Percentiles rank a stretch among this genome's conserved stretches.
phyloP scores from a whole-genome alignment of 1,139 yeast genomes.

The Schizosaccharomyces versatilis region DNA sequence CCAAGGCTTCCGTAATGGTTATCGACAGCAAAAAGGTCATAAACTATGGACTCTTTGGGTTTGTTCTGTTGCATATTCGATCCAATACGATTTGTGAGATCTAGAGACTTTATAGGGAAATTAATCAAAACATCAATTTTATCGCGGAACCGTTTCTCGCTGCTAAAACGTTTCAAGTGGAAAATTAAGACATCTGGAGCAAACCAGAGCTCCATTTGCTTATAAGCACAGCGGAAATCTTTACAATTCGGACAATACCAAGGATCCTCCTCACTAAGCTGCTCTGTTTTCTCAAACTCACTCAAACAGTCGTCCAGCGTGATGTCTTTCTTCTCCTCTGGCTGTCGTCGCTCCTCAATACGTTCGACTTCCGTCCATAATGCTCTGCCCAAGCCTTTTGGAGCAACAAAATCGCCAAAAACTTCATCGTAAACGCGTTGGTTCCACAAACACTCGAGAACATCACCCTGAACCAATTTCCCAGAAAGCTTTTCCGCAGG shows the following conservation, averaged over 20 bases:
- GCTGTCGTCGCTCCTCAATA: background rate
- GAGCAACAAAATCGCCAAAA: conserved; percentile 22
- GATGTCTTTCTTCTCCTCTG: conserved; percentile 24
- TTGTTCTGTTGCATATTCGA: conserved; percentile 22
- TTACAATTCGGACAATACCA: conserved; percentile 90
- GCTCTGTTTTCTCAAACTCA: conserved; percentile 60
- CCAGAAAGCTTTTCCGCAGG: background rate
- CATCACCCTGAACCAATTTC: conserved; percentile 20
- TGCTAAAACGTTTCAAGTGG: conserved; percentile 77
- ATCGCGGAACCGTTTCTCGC: conserved; percentile 66
- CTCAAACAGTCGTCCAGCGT: conserved; percentile 55
- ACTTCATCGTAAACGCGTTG: conserved; percentile 27
- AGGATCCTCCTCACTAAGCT: conserved; percentile 67
- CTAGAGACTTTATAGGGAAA: conserved; percentile 70
- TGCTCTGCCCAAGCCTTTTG: conserved; percentile 2
- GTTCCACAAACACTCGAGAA: conserved; percentile 58
- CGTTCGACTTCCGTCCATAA: conserved; percentile 3
- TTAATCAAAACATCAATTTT: conserved; percentile 69
- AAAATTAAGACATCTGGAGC: conserved; percentile 77
- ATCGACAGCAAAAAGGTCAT: conserved; percentile 81
- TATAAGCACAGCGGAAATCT: conserved; percentile 76
- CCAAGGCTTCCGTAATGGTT: conserved; percentile 92
- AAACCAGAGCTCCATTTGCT: conserved; percentile 75
- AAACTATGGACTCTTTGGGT: conserved; percentile 23
- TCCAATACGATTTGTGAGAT: conserved; percentile 32